Evolutionary conservation across 768 basidiomycete genomes (phyloP), one percentile per base, ranked within the genome.

Genomic region (Suillus tomentosus): DNA sequence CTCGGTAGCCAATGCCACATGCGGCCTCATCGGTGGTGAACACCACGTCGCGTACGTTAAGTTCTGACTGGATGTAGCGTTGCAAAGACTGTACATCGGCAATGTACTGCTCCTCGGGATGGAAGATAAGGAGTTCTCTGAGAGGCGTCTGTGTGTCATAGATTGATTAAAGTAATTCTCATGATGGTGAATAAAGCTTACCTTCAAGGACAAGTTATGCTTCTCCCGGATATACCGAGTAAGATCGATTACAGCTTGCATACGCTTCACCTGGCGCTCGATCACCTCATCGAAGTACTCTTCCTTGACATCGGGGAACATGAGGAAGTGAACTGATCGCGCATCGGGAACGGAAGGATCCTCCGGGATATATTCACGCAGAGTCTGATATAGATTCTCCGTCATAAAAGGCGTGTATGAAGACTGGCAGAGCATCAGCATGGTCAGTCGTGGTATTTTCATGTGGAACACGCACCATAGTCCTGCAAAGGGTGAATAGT

Each of bases 321-420:
- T 84, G 65, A 99, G 75, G 84, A 99, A 99, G 79, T 99, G 97
- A 67, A 99, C 80, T 3, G 97, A 99, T 64, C 97, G 91, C 7
- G 89, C 84, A 70, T 99, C 97, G 2, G 85, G 86, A 19, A 83
- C 83, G 34, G 80, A 74, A 22, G 87, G 83, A 68, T 92, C 85
- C 65, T 87, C 87, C 0, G 95, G 94, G 67, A 96, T 91, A 80
- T 87, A 96, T n/a, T 80, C 80, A 54, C 88, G 87, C 47, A 99
- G 83, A 40, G 92, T 87, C 74, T 99, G 97, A 76, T 98, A 99
- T 65, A 99, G 81, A 77, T 90, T 97, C 78, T 99, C 97, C 8
- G 95, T 96, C 74, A 99, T 81, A 86, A 98, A 99, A 0, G 97
- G 97, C 10, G 96, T 98, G 78, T 97, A 99, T 9, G 97, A 96